A percentile compares a stretch with the other conserved stretches of the same genome.
These are phyloP conservation scores for Choanephora cucurbitarum DNA, from an alignment of 371 early-diverging fungal genomes.

Conservation along the genomic window DNA sequence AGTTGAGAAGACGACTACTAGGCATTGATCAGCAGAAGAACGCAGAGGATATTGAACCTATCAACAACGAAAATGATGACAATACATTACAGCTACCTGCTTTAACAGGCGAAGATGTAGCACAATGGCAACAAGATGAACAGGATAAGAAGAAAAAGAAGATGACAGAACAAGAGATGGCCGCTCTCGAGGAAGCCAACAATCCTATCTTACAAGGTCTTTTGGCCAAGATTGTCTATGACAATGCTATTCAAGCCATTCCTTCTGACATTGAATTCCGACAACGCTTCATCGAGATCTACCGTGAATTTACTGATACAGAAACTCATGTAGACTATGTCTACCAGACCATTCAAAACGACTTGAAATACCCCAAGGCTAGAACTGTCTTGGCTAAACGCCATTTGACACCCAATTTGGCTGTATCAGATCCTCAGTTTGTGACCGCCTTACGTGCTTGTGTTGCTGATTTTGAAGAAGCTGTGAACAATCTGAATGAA, in stretches of 20 bases:
- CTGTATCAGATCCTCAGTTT: slow-evolving; percentile 51
- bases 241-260: slow-evolving; percentile 83
- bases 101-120: slow-evolving; percentile 62
- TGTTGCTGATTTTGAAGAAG: slow-evolving; percentile 50
- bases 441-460: slow-evolving; percentile 58
- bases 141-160: slow-evolving; percentile 28
- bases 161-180: slow-evolving; percentile 46
- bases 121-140: slow-evolving; percentile 40
- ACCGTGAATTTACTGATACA: slow-evolving; percentile 57
- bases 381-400: slow-evolving; percentile 64
- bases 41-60: slow-evolving; percentile 40
- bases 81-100: slow-evolving; percentile 58
- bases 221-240: slow-evolving; percentile 79
- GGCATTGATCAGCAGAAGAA: slow-evolving; percentile 54
- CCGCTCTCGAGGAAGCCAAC: slow-evolving; percentile 50
- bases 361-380: slow-evolving; percentile 64
- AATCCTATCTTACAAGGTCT: slow-evolving; percentile 79
- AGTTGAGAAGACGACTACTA: slow-evolving; percentile 78
- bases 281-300: slow-evolving; percentile 70
- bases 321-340: slow-evolving; percentile 40
- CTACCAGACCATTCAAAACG: slow-evolving; percentile 60
- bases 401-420: slow-evolving; percentile 31
- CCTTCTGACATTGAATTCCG: slow-evolving; percentile 78
- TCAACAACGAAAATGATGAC: slow-evolving; percentile 31
- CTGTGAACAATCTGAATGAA: slow-evolving; percentile 34